Percentiles rank a stretch among this genome's conserved stretches.
Conservation (phyloP, 192 early-diverging fungal species). For the Entomortierella beljakovae region DNA sequence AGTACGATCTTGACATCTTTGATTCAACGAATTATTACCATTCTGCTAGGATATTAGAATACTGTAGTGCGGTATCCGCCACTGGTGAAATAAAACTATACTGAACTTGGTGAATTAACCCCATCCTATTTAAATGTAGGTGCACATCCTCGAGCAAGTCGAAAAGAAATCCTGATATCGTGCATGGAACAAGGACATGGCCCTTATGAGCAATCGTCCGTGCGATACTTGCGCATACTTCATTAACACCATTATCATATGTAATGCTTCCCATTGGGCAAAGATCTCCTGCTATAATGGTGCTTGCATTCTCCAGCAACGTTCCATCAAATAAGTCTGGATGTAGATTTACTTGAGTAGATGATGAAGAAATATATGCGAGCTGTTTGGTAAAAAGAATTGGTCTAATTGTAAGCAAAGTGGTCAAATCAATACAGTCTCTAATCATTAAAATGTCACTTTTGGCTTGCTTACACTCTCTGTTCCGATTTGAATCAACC, state of each 20-base stretch:
- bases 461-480: conserved; percentile 54
- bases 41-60: conserved; percentile 87
- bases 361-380: conserved; percentile 60
- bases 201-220: conserved; percentile 49
- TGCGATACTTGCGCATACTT: conserved; percentile 56
- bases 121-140: conserved; percentile 64
- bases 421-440: too few relatives aligned
- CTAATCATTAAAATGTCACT: too few relatives aligned
- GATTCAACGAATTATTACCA: conserved; percentile 63
- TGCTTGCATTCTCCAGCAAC: conserved; percentile 56
- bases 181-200: conserved; percentile 77
- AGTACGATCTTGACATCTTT: not conserved
- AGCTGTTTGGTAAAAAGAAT: conserved; percentile 24
- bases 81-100: conserved; percentile 81
- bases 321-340: conserved; percentile 61
- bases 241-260: conserved; percentile 48
- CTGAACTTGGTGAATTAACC: conserved; percentile 66
- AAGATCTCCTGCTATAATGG: conserved; percentile 59
- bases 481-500: conserved; percentile 73
- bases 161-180: conserved; percentile 78
- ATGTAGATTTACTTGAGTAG: conserved; percentile 56
- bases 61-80: conserved; percentile 80
- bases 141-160: conserved; percentile 77
- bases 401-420: not conserved
- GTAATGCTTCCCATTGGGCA: conserved; percentile 35